Percentiles rank a stretch among this genome's conserved stretches.
These are phyloP conservation scores for Laburnicola sp. DNA, from an alignment of 2,329 filamentous ascomycete genomes.

Conservation along the genomic window DNA sequence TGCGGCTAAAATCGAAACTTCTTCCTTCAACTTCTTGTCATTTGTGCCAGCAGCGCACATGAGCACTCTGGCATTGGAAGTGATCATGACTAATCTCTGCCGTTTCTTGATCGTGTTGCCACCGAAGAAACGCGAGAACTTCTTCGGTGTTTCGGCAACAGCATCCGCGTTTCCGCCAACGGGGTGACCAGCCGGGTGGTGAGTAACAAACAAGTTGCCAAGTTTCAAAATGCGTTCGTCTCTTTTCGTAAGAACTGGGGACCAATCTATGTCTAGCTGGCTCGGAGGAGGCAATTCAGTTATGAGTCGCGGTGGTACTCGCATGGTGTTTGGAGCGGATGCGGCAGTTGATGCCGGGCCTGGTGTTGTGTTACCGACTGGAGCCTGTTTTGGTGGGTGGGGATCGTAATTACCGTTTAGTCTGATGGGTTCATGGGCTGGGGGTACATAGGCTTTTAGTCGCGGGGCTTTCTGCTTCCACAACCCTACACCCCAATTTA, in stretches of 20 bases:
- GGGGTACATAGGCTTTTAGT: constrained; percentile 80
- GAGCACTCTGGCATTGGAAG: constrained; percentile 85
- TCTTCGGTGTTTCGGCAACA: constrained; percentile 68
- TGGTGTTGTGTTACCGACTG: constrained; percentile 25
- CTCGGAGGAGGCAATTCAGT: constrained; percentile 96
- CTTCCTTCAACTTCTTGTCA: constrained; percentile 92
- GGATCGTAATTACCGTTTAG: constrained; percentile 46
- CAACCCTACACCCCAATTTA: constrained; percentile 77
- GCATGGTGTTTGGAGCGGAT: constrained; percentile 27
- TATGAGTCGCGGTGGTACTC: constrained; percentile 73
- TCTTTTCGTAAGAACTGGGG: constrained; percentile 83
- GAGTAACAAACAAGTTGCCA: constrained; percentile 84
- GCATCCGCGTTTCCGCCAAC: constrained; percentile 69
- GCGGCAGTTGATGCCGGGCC: constrained; percentile 35
- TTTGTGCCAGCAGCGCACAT: constrained; percentile 89
- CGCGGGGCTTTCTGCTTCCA: constrained; percentile 91
- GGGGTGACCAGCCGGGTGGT: constrained; percentile 74
- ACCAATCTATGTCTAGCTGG: constrained; percentile 98
- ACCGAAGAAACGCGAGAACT: constrained; percentile 91
- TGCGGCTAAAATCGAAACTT: constrained; percentile 77
- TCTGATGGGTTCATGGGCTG: constrained; percentile 67
- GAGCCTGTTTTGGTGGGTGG: constrained; percentile 11
- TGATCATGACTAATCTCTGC: constrained; percentile 91
- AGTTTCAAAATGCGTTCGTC: constrained; percentile 95
- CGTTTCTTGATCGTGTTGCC: constrained; percentile 89